A percentile compares a stretch with the other conserved stretches of the same genome.
Conservation (phyloP, 768 basidiomycete species). For the Zangia roseola region DNA sequence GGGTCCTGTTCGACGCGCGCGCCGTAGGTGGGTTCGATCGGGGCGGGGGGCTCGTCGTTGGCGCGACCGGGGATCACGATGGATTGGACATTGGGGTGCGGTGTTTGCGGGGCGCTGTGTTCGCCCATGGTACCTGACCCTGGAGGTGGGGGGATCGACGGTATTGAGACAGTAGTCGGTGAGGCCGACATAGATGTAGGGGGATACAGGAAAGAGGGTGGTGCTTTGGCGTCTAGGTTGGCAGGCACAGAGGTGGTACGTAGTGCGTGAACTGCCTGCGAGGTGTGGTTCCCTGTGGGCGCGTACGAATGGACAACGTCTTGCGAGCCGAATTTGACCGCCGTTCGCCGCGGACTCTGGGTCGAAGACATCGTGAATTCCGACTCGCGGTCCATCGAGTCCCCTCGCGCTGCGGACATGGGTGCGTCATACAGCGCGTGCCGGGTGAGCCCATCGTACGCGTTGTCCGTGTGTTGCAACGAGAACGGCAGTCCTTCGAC, state of each 20-base stretch:
- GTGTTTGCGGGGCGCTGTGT: slow-evolving; percentile 1
- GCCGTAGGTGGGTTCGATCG: slow-evolving; percentile 17
- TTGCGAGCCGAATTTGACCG: slow-evolving; percentile 76
- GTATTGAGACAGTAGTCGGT: slow-evolving; percentile 2
- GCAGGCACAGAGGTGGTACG: slow-evolving; percentile 19
- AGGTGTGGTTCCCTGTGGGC: slow-evolving; percentile 49
- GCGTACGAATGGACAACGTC: slow-evolving; percentile 77
- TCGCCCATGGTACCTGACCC: slow-evolving; percentile 5
- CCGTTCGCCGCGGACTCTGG: slow-evolving; percentile 41
- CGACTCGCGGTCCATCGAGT: slow-evolving; percentile 41
- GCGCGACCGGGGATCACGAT: slow-evolving; percentile 23
- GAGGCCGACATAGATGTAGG: slow-evolving; percentile 11
- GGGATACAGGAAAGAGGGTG: slow-evolving; percentile 25
- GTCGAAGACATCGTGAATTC: slow-evolving; percentile 26
- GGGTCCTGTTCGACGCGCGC: slow-evolving; percentile 18
- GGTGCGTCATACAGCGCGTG: slow-evolving; percentile 91
- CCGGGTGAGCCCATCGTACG: slow-evolving; percentile 58
- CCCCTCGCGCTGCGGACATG: slow-evolving; percentile 45
- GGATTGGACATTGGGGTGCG: slow-evolving; percentile 20
- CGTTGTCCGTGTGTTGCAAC: slow-evolving; percentile 31
- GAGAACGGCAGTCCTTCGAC: slow-evolving; percentile 23
- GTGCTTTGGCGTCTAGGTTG: slow-evolving; percentile 12
- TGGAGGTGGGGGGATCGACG: slow-evolving; percentile 14
- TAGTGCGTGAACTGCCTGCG: slow-evolving; percentile 40
- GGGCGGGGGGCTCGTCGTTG: slow-evolving; percentile 33